A percentile compares a stretch with the other conserved stretches of the same genome.
These are phyloP conservation scores for Psidium guajava DNA, from an alignment of 345 rosid genomes.

Conservation along the genomic window DNA sequence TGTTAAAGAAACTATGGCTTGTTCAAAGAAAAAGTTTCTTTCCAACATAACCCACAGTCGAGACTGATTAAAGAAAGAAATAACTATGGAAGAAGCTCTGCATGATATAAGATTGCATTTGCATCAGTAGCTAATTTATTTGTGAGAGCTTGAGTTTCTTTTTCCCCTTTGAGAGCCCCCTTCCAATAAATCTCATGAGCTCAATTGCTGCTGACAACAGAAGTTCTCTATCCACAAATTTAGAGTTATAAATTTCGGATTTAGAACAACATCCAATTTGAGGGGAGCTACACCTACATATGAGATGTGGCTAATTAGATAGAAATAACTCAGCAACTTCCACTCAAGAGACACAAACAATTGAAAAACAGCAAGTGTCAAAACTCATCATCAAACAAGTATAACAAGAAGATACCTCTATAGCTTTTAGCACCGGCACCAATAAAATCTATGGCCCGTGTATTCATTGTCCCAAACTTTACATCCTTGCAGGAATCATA, in stretches of 20 bases:
- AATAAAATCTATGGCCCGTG: constrained; percentile 75
- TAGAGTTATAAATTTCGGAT: background rate
- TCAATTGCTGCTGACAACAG: background rate
- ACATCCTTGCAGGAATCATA: constrained; percentile 92
- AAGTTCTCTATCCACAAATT: background rate
- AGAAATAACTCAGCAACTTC: background rate
- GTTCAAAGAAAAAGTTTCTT: background rate
- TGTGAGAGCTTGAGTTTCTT: background rate
- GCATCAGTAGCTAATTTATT: background rate
- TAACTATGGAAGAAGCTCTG: background rate
- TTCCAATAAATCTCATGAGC: background rate
- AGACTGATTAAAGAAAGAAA: background rate
- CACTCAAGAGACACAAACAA: background rate
- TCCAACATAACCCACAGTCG: background rate
- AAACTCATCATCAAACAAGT: background rate
- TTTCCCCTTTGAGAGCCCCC: background rate
- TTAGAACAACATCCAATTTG: background rate
- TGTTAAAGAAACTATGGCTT: background rate
- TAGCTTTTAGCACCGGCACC: constrained; percentile 92
- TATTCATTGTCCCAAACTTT: constrained; percentile 96
- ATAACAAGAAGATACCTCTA: constrained; percentile 37
- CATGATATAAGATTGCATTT: background rate
- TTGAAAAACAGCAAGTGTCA: background rate
- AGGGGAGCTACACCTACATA: background rate
- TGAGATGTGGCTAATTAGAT: background rate